A percentile compares a stretch with the other conserved stretches of the same genome.
phyloP scores from a whole-genome alignment of 2,329 filamentous ascomycete genomes.

The Aspergillus ustus region DNA sequence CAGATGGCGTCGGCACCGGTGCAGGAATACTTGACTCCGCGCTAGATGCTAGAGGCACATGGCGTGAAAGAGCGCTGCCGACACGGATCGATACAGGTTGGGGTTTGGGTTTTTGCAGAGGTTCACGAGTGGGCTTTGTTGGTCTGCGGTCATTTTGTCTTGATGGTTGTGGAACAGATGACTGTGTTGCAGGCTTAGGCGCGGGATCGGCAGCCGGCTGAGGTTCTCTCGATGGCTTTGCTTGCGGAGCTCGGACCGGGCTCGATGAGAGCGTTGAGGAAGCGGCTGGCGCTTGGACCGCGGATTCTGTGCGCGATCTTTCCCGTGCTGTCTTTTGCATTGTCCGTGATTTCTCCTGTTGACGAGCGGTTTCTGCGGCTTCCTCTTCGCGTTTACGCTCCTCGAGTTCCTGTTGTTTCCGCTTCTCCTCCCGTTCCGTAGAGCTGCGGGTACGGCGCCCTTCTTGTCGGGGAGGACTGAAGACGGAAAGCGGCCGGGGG shows the following conservation, averaged over 20 bases:
- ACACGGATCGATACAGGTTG: conserved; percentile 55
- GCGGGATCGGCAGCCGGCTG: conserved; percentile 34
- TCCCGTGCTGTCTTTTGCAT: conserved; percentile 39
- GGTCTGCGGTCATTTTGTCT: conserved; percentile 49
- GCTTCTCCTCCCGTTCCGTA: conserved; percentile 57
- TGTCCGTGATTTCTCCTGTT: conserved; percentile 42
- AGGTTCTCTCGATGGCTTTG: conserved; percentile 38
- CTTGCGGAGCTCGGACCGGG: conserved; percentile 32
- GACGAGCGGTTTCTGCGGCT: conserved; percentile 23
- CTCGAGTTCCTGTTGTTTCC: conserved; percentile 39
- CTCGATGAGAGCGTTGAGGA: conserved; percentile 26
- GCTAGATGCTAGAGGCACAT: conserved; percentile 56
- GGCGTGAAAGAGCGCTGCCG: conserved; percentile 52
- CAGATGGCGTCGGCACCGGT: conserved; percentile 48
- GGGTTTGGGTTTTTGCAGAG: conserved; percentile 49
- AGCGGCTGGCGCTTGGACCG: conserved; percentile 31
- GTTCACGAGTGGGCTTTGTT: conserved; percentile 49
- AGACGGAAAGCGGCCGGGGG: conserved; percentile 27
- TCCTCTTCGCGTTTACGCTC: conserved; percentile 44
- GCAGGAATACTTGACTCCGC: conserved; percentile 57
- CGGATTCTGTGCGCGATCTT: conserved; percentile 38
- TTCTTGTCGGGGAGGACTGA: conserved; percentile 42
- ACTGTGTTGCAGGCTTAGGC: conserved; percentile 32
- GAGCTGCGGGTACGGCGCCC: conserved; percentile 61
- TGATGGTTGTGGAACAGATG: conserved; percentile 25